Evolutionary conservation across 1,284 basidiomycete genomes (phyloP), one percentile per base, ranked within the genome.

Genomic region (Fomitopsis pinicola): DNA sequence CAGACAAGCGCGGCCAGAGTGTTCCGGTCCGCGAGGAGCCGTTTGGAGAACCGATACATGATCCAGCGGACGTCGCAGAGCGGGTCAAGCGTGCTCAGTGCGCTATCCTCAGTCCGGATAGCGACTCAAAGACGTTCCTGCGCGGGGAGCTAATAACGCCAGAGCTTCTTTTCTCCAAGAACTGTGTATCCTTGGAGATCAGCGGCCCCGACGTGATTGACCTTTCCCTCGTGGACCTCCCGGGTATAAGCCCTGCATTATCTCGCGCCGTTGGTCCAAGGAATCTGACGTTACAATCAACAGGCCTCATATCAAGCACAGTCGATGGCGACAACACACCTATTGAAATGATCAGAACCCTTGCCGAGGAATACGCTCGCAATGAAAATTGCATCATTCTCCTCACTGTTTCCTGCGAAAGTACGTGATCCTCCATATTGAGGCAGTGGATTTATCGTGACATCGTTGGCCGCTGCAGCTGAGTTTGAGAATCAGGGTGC

Each of bases 401-500:
- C 0, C 72, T 91, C 4, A 87, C 88, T 0, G 83, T 92, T 0
- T 79, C 89, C 0, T 91, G 89, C 68, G 88, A 91, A 68, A 89
- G 89, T 90, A 59, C 59, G 81, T 73, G 8, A 33, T 55, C 6
- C 58, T 63, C 10, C 3, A 48, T 55, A 3, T 17, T 42, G 6
- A 61, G 35, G 3, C 42, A 12, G 6, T 17, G 6, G n/a, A 30
- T 17, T 3, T 5, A 15, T 38, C 9, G 7, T 50, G 12, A 54
- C 4, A 52, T 12, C 28, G 48, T 38, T 58, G 17, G 1, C 19
- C 5, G 22, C 46, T 42, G 36, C 48, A 91, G 89, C 85, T 62
- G 89, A 92, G 58, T 86, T 87, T 19, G 85, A 90, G 64, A 91
- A 89, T 48, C 89, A 92, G 70, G 83, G 81, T 0, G 88, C 87